These are phyloP conservation scores for Aplosporella prunicola DNA, from an alignment of 2,329 filamentous ascomycete species.

Conservation along the genomic window DNA sequence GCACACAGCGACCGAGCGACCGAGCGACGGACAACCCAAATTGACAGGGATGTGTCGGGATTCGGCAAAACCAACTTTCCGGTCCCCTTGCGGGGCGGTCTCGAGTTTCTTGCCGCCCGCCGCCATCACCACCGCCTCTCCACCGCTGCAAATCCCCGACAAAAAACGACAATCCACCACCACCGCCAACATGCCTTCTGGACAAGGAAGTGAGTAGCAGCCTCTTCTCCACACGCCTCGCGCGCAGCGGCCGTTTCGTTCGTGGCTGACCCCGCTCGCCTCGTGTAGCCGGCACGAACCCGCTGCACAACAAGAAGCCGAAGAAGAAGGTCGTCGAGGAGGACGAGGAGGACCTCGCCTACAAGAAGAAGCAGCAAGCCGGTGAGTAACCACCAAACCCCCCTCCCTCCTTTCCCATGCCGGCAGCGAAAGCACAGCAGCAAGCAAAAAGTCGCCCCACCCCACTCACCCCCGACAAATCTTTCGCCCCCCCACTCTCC, in stretches of 20 bases:
- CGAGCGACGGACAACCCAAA: too few species aligned
- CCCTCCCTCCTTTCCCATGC: conserved; percentile 1
- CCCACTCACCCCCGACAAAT: too few species aligned
- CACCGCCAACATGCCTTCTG: conserved; percentile 38
- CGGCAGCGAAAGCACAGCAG: too few species aligned
- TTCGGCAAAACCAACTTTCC: too few species aligned
- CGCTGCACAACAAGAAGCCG: conserved; percentile 62
- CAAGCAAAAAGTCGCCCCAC: too few species aligned
- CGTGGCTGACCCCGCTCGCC: conserved; percentile 16
- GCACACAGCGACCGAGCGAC: too few species aligned
- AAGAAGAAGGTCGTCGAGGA: conserved; percentile 76
- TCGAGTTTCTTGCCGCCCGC: conserved; percentile 12
- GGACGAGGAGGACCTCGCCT: conserved; percentile 75
- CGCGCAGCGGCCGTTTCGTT: not conserved
- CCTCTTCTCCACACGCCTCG: not conserved
- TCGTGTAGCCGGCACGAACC: conserved; percentile 40
- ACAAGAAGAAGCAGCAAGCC: conserved; percentile 72
- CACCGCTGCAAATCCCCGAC: not conserved
- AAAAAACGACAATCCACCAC: conserved; percentile 14
- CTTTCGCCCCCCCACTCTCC: not conserved
- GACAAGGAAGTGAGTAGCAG: conserved; percentile 40
- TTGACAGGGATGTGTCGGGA: too few species aligned
- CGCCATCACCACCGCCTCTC: conserved; percentile 9
- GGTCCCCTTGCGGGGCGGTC: conserved; percentile 4
- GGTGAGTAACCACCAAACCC: too few species aligned